Evolutionary conservation across 805 yeast species (phyloP), one percentile per base, ranked within the genome.

Genomic region (Candida nanaspora): DNA sequence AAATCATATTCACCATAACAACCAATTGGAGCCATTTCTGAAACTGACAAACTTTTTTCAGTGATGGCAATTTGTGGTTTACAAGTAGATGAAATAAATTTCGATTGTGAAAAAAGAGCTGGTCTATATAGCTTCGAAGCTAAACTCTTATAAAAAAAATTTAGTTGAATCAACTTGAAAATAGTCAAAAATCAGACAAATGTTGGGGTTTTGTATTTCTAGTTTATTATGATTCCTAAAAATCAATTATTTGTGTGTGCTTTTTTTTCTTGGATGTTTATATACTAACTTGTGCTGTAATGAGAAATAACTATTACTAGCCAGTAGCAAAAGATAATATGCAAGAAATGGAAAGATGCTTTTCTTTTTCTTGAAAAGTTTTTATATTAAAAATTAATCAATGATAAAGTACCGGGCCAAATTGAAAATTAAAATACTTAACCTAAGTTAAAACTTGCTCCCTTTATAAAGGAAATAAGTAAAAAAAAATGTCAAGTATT

Each of bases 101-200:
- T 26, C n/a, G n/a, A n/a, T n/a, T n/a, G n/a, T n/a, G n/a, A n/a
- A n/a, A n/a, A n/a, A n/a, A n/a, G n/a, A 16, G 35, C 14, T 19
- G 23, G 25, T 32, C 20, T 10, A 10, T 19, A 13, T 27, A 35
- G 30, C 37, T 23, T 35, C 4, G 22, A 11, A 19, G 37, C 37
- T 26, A 35, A 8, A 19, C 14, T 16, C 31, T 35, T 35, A 18
- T 14, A 11, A 14, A 7, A n/a, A 26, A n/a, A 6, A 28, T 3
- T 26, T 25, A 20, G 16, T 35, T 20, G 26, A 35, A 35, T 26
- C 38, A 35, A 32, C 26, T 35, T 35, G 37, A 23, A 23, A 18
- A 16, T 5, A 11, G 26, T 14, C 19, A n/a, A 20, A n/a, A n/a
- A n/a, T n/a, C n/a, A n/a, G n/a, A n/a, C n/a, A n/a, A n/a, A n/a